These are phyloP conservation scores for Urostyla sp. DNA, from an alignment of 73 alveolate genomes.

Conservation along the genomic window DNA sequence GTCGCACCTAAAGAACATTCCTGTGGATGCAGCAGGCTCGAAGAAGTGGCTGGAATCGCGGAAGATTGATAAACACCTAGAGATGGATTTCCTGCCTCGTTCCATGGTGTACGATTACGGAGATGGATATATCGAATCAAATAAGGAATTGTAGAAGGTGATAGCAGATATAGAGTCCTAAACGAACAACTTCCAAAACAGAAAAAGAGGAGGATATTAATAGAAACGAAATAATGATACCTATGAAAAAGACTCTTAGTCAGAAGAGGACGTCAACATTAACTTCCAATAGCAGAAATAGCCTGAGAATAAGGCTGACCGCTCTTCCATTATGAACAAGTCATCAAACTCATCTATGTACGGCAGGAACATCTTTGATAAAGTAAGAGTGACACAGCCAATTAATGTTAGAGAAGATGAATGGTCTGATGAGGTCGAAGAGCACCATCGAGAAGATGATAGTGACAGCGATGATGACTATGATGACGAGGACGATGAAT, in stretches of 20 bases:
- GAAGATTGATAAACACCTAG: slow-evolving; percentile 48
- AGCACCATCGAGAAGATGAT: not conserved
- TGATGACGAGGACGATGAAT: slow-evolving; percentile 13
- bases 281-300: too few species aligned
- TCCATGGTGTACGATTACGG: slow-evolving; percentile 28
- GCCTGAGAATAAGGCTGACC: too few species aligned
- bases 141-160: slow-evolving; percentile 32
- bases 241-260: not conserved
- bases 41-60: slow-evolving; percentile 28
- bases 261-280: not conserved
- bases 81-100: slow-evolving; percentile 43
- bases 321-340: too few species aligned
- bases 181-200: not conserved
- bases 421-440: slow-evolving; percentile 43
- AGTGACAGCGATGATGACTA: not conserved
- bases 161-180: not conserved
- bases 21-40: slow-evolving; percentile 31
- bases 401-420: slow-evolving; percentile 28
- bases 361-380: slow-evolving; percentile 6
- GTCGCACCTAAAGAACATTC: slow-evolving; percentile 13
- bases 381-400: slow-evolving; percentile 25
- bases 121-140: slow-evolving; percentile 21
- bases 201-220: not conserved
- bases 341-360: too few species aligned
- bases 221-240: not conserved